Evolutionary conservation across 768 basidiomycete species (phyloP).

Genomic region (Pisolithus sp.): DNA sequence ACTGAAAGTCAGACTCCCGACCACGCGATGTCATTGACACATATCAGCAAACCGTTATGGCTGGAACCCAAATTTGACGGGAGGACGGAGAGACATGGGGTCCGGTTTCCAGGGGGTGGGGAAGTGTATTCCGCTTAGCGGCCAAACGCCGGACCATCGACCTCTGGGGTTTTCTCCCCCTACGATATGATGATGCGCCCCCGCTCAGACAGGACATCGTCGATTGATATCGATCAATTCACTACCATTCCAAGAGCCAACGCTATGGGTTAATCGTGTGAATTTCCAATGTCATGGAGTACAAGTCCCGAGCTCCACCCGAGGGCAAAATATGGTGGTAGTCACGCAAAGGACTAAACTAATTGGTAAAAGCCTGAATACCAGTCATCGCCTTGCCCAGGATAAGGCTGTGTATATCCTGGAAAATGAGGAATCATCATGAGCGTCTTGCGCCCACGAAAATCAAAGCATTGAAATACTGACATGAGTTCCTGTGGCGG

Average conservation of each 20-base stretch:
- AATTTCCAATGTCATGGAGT: neutral
- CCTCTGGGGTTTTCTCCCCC: too few relatives aligned
- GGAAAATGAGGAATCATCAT: slow-evolving; percentile 4
- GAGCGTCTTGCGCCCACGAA: slow-evolving; percentile 5
- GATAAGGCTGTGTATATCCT: slow-evolving; percentile 90
- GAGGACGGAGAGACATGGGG: neutral
- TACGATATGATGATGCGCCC: too few relatives aligned
- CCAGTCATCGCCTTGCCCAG: slow-evolving; percentile 91
- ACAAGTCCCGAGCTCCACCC: neutral
- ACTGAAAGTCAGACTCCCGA: too few relatives aligned
- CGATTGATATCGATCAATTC: too few relatives aligned
- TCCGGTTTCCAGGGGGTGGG: neutral
- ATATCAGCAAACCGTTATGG: too few relatives aligned
- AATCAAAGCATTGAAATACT: slow-evolving; percentile 15
- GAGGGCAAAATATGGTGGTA: neutral
- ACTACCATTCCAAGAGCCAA: too few relatives aligned
- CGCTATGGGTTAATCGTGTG: too few relatives aligned
- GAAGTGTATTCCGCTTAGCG: neutral
- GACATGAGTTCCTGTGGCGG: slow-evolving; percentile 50
- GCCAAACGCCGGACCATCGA: too few relatives aligned
- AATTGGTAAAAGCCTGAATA: slow-evolving; percentile 76
- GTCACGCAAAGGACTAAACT: slow-evolving; percentile 3
- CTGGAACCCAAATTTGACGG: too few relatives aligned
- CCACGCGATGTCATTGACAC: too few relatives aligned
- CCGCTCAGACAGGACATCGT: too few relatives aligned